These are phyloP conservation scores for Hypoxylon crocopeplum DNA, from an alignment of 495 filamentous ascomycete genomes.

Conservation along the genomic window DNA sequence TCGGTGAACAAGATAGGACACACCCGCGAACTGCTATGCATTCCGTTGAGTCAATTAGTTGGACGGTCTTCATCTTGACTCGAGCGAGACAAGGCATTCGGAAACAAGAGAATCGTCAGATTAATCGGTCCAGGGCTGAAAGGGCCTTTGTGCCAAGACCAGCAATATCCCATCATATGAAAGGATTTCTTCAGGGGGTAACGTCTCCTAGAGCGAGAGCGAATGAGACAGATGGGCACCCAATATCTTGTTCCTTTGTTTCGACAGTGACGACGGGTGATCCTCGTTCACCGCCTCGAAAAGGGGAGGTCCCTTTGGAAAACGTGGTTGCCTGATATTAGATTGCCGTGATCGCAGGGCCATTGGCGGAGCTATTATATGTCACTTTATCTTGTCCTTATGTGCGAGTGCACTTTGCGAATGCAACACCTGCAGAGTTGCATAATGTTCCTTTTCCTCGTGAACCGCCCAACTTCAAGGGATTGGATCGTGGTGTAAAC, in stretches of 20 bases:
- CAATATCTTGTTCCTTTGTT: constrained; percentile 18
- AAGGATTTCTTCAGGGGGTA: constrained; percentile 30
- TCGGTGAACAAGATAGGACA: neutral
- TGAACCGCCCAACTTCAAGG: neutral
- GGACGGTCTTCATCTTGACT: neutral
- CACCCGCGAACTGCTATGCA: neutral
- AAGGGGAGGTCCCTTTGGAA: constrained; percentile 14
- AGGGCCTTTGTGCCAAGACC: too few relatives aligned
- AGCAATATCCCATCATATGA: constrained; percentile 24
- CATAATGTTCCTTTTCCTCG: neutral
- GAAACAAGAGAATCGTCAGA: neutral
- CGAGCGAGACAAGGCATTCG: constrained; percentile 3
- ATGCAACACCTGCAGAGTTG: constrained; percentile 1
- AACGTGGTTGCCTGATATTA: constrained; percentile 37
- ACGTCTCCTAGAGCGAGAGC: constrained; percentile 13
- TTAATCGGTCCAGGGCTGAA: constrained; percentile 5
- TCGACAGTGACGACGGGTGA: constrained; percentile 10
- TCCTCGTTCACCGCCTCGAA: constrained; percentile 34
- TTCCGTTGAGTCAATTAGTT: too few relatives aligned
- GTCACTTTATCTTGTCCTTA: constrained; percentile 8
- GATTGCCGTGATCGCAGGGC: constrained; percentile 19
- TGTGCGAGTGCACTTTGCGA: neutral
- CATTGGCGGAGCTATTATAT: constrained; percentile 22
- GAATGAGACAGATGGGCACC: constrained; percentile 32
- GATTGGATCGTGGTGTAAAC: neutral